phyloP scores from a whole-genome alignment of 2,329 filamentous ascomycete species.

The Monosporascus sp. region DNA sequence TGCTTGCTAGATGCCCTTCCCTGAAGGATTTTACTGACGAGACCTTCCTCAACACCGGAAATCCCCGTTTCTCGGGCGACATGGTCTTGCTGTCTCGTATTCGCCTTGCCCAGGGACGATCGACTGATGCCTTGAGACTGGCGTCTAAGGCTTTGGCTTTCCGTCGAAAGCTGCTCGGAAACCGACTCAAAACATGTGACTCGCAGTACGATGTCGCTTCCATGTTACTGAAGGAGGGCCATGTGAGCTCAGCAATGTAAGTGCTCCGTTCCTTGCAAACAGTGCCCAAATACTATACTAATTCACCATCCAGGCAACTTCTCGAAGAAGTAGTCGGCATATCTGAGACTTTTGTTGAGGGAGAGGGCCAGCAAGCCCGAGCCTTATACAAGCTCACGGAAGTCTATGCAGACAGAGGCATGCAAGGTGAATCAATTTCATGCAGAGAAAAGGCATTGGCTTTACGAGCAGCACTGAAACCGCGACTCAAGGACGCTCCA shows the following conservation, averaged over 20 bases:
- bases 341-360: conserved; percentile 17
- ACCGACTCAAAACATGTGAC: conserved; percentile 19
- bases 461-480: conserved; percentile 7
- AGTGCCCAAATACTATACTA: conserved; percentile 2
- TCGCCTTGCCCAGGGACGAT: conserved; percentile 14
- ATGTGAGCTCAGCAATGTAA: conserved; percentile 16
- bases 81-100: conserved; percentile 24
- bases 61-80: conserved; percentile 21
- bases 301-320: conserved; percentile 6
- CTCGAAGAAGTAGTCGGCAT: conserved; percentile 17
- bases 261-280: conserved; percentile 7
- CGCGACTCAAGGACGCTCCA: conserved; percentile 10
- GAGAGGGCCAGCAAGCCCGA: conserved; percentile 17
- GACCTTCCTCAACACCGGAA: conserved; percentile 28
- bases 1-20: conserved; percentile 26
- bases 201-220: conserved; percentile 18
- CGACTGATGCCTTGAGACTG: conserved; percentile 14
- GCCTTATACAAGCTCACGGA: conserved; percentile 17
- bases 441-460: conserved; percentile 8
- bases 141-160: conserved; percentile 19
- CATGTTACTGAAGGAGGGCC: conserved; percentile 10
- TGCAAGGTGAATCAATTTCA: neutral
- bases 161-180: conserved; percentile 17
- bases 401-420: conserved; percentile 5
- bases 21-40: conserved; percentile 32